Base-by-base conservation (phyloP, 2,329 filamentous ascomycete genomes). In the Beauveria asiatica region DNA sequence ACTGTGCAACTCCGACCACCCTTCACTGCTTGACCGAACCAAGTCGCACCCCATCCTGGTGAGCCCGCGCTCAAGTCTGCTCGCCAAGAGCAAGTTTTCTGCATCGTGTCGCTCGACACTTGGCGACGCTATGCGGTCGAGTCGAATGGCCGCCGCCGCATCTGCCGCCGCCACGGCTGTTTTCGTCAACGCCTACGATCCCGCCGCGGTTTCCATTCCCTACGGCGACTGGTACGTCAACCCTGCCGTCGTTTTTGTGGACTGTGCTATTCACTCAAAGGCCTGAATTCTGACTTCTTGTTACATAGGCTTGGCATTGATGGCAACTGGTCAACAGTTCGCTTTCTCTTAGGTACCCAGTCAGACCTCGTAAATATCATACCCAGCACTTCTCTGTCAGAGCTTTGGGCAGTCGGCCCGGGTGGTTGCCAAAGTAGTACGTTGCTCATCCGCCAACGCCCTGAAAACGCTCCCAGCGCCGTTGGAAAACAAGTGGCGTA, bases 311-410 rank as follows among this genome's bases (percentile, higher is more conserved):
- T 82, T 63, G 85, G 85, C 52, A 78, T 82, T 64, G 87, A 90
- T 69, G 87, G 87, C 10, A 80, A 80, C 63, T 92, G 89, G 89
- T 90, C 87, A 17, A 83, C 86, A 7, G 83, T 90, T 64, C 78
- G 76, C 13, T 76, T 92, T 51, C 62, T 65, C 6, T 62, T 81
- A 75, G 66, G 77, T 81, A 71, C 74, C 21, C 65, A 71, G 10
- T 67, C 66, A 7, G 68, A 74, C 57, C 33, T 65, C 10, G 67
- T 77, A 62, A 70, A 75, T 64, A 70, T 78, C 37, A 68, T 78
- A 13, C 78, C 86, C 56, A 90, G 86, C 67, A 91, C 87, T 6
- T 80, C 82, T 13, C 78, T 86, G 46, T 89, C 88, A 41, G 87
- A 90, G 70, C 84, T 87, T 48, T 90, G 87, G 87, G 80, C 84